Percentiles rank a stretch among this genome's conserved stretches.
Evolutionary conservation across 2,329 filamentous ascomycete genomes (phyloP).

Genomic region (Blastomyces emzantsi): DNA sequence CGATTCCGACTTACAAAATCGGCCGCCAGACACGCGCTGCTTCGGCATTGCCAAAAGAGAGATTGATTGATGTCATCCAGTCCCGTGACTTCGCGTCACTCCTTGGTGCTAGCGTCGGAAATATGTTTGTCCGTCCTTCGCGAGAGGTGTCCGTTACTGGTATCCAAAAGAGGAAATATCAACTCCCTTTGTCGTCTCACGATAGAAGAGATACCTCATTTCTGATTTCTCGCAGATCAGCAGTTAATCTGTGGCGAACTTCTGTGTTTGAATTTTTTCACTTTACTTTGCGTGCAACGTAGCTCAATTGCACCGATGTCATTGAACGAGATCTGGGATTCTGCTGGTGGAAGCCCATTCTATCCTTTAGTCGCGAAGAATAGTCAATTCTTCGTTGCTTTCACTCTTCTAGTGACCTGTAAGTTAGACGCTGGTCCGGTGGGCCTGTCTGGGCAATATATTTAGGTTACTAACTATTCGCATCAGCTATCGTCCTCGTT

Average conservation of each 20-base stretch:
- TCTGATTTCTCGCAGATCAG: background rate
- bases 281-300: background rate
- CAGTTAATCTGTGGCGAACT: background rate
- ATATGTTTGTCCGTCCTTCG: constrained; percentile 5
- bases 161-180: background rate
- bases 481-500: constrained; percentile 55
- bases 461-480: constrained; percentile 1
- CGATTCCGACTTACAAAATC: constrained; percentile 1
- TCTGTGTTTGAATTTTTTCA: background rate
- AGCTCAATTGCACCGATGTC: constrained; percentile 41
- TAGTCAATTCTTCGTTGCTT: constrained; percentile 74
- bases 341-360: constrained; percentile 80
- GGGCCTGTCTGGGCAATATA: background rate
- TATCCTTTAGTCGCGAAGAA: constrained; percentile 69
- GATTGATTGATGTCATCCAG: background rate
- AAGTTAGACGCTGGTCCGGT: constrained; percentile 15
- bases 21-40: background rate
- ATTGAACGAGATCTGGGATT: constrained; percentile 86
- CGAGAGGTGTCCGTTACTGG: background rate
- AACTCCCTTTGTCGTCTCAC: background rate
- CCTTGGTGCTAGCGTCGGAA: background rate
- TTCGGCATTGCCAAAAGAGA: background rate
- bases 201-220: background rate
- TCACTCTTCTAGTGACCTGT: constrained; percentile 62
- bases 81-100: constrained; percentile 5